Base-by-base conservation (phyloP, 176 grass and related monocot species). In the Lolium perenne region DNA sequence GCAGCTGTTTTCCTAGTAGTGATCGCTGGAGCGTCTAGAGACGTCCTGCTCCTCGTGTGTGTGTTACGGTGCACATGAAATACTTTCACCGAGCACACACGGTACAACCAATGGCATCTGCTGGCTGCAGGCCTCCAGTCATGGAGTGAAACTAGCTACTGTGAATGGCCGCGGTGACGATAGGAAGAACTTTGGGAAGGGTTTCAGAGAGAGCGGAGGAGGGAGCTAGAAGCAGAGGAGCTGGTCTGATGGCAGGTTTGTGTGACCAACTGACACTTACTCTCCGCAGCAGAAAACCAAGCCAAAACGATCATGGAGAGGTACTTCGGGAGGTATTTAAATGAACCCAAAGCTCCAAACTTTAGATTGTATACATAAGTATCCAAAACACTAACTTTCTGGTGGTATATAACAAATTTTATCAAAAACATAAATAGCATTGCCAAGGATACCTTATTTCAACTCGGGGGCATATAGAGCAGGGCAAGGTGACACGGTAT, bases 401-500 rank as follows among this genome's bases (percentile, higher is more conserved):
- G 49, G 73, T 76, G 73, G 25, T 76, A 76, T 54, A 53, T 54
- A 76, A 17, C 15, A 4, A 54, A 29, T 9, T 49, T 74, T 54
- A 53, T 76, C 16, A 25, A 90, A 65, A 66, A 72, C 26, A 58
- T 45, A 71, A 10, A 53, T 0, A 63, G 59, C 38, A 41, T 48
- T 57, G 35, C 20, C 57, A 47, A 38, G 4, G 50, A 60, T 77
- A 90, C 93, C 90, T 98, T 85, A 92, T 91, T 99, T 96, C 84
- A 99, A 83, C 79, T 93, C 71, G 81, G 94, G 97, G 47, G 90
- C 82, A 85, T 86, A 96, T 71, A 89, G 92, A 90, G 94, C 94
- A 85, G 92, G 97, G 71, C 97, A 99, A 80, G 97, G 97, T 22
- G 71, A 96, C 41, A 99, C 71, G 18, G 85, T 94, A 85, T 91